A percentile compares a stretch with the other conserved stretches of the same genome.
These are phyloP conservation scores for Amniculicola lignicola DNA, from an alignment of 495 filamentous ascomycete genomes.

Conservation along the genomic window DNA sequence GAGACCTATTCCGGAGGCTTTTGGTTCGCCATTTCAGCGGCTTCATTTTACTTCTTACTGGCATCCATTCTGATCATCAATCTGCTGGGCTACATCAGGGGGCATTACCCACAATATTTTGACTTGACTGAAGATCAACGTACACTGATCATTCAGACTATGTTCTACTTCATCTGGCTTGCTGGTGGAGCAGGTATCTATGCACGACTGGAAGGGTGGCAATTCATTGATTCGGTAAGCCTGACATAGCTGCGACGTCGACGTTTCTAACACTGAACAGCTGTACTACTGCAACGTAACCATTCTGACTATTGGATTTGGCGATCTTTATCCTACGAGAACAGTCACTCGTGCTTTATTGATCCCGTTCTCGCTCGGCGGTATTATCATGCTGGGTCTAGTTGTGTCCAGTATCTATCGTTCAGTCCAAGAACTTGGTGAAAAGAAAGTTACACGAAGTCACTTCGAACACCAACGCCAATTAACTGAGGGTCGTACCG, in stretches of 20 bases:
- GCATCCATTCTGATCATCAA: slow-evolving; percentile 65
- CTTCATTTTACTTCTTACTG: slow-evolving; percentile 61
- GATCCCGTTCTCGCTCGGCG: slow-evolving; percentile 44
- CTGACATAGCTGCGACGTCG: background rate
- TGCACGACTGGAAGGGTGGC: slow-evolving; percentile 30
- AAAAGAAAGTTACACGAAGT: slow-evolving; percentile 62
- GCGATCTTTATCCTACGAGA: slow-evolving; percentile 50
- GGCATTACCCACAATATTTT: slow-evolving; percentile 74
- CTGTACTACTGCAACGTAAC: slow-evolving; percentile 64
- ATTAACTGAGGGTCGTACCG: slow-evolving; percentile 53
- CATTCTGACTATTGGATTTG: slow-evolving; percentile 62
- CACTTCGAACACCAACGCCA: slow-evolving; percentile 59
- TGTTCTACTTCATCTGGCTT: slow-evolving; percentile 59
- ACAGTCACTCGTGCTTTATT: slow-evolving; percentile 42
- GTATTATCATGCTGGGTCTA: slow-evolving; percentile 46
- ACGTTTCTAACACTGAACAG: slow-evolving; percentile 7
- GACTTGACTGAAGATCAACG: slow-evolving; percentile 69
- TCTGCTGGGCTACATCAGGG: slow-evolving; percentile 70
- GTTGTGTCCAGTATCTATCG: slow-evolving; percentile 43
- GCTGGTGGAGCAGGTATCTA: slow-evolving; percentile 55
- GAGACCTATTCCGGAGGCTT: slow-evolving; percentile 68
- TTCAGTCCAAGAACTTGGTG: slow-evolving; percentile 59
- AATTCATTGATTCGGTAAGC: slow-evolving; percentile 49
- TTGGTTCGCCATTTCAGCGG: slow-evolving; percentile 71
- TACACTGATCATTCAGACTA: slow-evolving; percentile 62